Base-by-base conservation (phyloP, 208 protist species). In the Kentomonas sorsogonicus region DNA sequence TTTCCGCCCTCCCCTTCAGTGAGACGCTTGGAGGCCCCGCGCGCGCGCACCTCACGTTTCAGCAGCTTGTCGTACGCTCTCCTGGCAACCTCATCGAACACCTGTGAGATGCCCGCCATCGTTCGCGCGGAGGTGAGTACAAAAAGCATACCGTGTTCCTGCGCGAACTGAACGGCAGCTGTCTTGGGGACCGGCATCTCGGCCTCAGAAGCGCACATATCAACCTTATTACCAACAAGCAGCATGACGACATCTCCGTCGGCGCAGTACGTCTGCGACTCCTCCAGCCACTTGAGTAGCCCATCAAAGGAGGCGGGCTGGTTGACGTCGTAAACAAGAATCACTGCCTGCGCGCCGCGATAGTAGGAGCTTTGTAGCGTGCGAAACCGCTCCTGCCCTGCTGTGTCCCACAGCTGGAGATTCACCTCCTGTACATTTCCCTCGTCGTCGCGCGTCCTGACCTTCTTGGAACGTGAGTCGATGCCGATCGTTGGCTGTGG, bases 321-420 rank as follows among this genome's bases (percentile, higher is more conserved):
- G 46, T 69, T 92, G 38, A 95, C 78, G 53, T 97, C 92, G 76
- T 94, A 97, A 39, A 97, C 87, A 2, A 97, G 62, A 36, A 95
- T 77, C 3, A 91, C 70, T 25, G 76, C 85, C 18, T 94, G 79
- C 10, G 89, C 84, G 22, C 83, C 79, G 16, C 89, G 74, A 61
- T 91, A 94, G 58, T 93, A 94, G 16, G 82, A 88, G 53, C 72
- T 77, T 3, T 83, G 87, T 38, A 95, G 54, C 6, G 76, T 91
- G 53, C 85, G 82, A 58, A 95, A 95, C 20, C 84, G 81, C 63
- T 93, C 86, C 58, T 92, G 85, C 0, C 85, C 82, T 16, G 81
- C 88, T 2, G 88, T 96, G 56, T 95, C 90, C 88, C 90, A 96
- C 10, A 96, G 76, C 60, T 93, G 84, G 51, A 96, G 33, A 39